Conservation (phyloP, 2,329 filamentous ascomycete species). For the Cryoendolithus antarcticus region DNA sequence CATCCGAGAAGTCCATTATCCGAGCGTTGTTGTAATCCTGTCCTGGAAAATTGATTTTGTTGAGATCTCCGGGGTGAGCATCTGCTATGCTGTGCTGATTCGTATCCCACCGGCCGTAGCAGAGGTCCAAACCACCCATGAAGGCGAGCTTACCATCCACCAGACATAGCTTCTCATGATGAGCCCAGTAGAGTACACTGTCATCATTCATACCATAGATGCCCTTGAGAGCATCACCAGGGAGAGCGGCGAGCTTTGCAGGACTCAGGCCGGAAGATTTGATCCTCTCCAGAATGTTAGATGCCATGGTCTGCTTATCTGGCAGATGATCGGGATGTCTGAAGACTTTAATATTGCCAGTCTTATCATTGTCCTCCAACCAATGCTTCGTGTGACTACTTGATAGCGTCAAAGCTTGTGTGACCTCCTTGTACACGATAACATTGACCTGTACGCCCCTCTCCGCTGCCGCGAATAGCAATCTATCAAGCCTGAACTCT, state of each 20-base stretch:
- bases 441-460: constrained; percentile 74
- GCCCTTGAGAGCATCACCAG: constrained; percentile 60
- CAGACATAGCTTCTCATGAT: constrained; percentile 82
- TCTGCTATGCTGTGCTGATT: constrained; percentile 72
- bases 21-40: constrained; percentile 88
- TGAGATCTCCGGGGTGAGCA: constrained; percentile 64
- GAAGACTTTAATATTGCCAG: constrained; percentile 79
- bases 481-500: constrained; percentile 68
- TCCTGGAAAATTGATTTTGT: constrained; percentile 68
- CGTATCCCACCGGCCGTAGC: constrained; percentile 78
- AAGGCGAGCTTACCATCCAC: constrained; percentile 71
- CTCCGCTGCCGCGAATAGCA: constrained; percentile 71
- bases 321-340: constrained; percentile 81
- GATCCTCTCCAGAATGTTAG: constrained; percentile 43
- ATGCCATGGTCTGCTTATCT: constrained; percentile 54
- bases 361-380: constrained; percentile 56
- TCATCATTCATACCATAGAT: constrained; percentile 74
- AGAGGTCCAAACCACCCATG: constrained; percentile 85
- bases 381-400: constrained; percentile 67
- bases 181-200: constrained; percentile 80
- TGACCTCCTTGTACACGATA: constrained; percentile 79
- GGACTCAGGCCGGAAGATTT: constrained; percentile 44
- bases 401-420: constrained; percentile 40
- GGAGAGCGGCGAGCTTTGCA: constrained; percentile 49
- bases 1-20: constrained; percentile 69